Evolutionary conservation across 805 yeast species (phyloP).

Genomic region (Candida saitoana): DNA sequence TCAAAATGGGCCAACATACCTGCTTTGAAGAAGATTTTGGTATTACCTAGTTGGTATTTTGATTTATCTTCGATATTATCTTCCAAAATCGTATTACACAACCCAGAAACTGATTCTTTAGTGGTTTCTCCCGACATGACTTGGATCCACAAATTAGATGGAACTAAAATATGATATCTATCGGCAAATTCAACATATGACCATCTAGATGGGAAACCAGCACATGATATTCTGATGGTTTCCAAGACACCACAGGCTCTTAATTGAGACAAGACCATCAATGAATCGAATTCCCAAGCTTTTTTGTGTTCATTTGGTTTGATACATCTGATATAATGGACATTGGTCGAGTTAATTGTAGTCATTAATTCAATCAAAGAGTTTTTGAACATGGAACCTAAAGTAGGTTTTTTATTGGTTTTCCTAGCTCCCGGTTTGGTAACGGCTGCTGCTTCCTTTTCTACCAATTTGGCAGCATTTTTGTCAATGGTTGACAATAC

Average conservation of each 20-base stretch:
- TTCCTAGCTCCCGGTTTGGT: conserved; percentile 27
- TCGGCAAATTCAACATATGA: conserved; percentile 89
- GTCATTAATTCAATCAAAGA: conserved; percentile 90
- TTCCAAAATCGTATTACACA: conserved; percentile 65
- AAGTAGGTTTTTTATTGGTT: conserved; percentile 76
- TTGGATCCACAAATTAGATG: conserved; percentile 63
- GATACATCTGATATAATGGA: conserved; percentile 94
- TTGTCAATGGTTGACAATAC: conserved; percentile 64
- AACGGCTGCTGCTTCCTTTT: conserved; percentile 26
- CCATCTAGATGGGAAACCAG: conserved; percentile 97
- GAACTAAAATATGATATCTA: conserved; percentile 79
- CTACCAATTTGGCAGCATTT: conserved; percentile 47
- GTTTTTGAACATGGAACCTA: conserved; percentile 90
- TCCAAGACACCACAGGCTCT: conserved; percentile 99
- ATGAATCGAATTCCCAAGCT: conserved; percentile 94
- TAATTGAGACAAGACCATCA: conserved; percentile 91
- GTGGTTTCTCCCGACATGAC: conserved; percentile 50
- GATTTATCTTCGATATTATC: conserved; percentile 59
- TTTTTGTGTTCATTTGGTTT: conserved; percentile 92
- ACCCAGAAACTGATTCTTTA: conserved; percentile 53
- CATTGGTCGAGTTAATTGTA: conserved; percentile 91
- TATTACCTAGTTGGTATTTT: conserved; percentile 85
- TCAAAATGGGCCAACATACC: conserved; percentile 94
- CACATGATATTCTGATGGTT: conserved; percentile 93
- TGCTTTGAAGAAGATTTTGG: conserved; percentile 92